These are phyloP conservation scores for Suillus americanus DNA, from an alignment of 768 basidiomycete genomes.

Conservation along the genomic window DNA sequence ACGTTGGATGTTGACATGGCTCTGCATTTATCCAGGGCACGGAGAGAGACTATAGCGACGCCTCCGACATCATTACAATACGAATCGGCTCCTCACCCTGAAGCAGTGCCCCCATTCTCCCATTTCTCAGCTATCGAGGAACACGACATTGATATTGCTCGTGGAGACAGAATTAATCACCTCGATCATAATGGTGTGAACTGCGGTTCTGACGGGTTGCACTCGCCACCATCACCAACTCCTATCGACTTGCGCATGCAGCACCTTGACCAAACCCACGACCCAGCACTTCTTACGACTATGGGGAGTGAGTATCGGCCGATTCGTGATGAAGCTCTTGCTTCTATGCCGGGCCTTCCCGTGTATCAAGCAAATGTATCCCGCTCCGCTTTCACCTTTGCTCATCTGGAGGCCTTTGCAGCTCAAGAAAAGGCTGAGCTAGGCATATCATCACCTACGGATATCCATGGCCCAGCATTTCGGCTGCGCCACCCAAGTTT, in stretches of 20 bases:
- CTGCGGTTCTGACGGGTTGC: slow-evolving; percentile 7
- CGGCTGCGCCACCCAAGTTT: slow-evolving; percentile 17
- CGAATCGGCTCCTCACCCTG: slow-evolving; percentile 28
- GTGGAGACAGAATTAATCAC: slow-evolving; percentile 26
- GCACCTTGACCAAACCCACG: slow-evolving; percentile 42
- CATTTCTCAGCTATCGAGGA: slow-evolving; percentile 50
- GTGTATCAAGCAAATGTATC: slow-evolving; percentile 66
- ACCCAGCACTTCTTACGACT: slow-evolving; percentile 45
- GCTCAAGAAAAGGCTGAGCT: slow-evolving; percentile 62
- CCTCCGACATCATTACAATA: slow-evolving; percentile 33
- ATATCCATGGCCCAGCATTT: slow-evolving; percentile 25
- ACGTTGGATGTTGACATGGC: slow-evolving; percentile 96
- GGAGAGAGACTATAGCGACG: slow-evolving; percentile 55
- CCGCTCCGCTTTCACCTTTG: slow-evolving; percentile 69
- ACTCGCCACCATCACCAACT: background rate
- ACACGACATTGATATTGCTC: slow-evolving; percentile 43
- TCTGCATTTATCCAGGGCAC: slow-evolving; percentile 71
- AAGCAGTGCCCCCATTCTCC: slow-evolving; percentile 36
- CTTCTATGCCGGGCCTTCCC: slow-evolving; percentile 50
- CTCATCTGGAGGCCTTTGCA: slow-evolving; percentile 75
- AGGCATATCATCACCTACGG: slow-evolving; percentile 50
- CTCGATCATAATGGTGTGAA: slow-evolving; percentile 15
- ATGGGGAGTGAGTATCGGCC: slow-evolving; percentile 16
- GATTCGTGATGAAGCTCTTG: slow-evolving; percentile 29
- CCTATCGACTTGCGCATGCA: slow-evolving; percentile 37